Evolutionary conservation across 2,329 filamentous ascomycete species (phyloP).

Genomic region (Xylariaceae sp.): DNA sequence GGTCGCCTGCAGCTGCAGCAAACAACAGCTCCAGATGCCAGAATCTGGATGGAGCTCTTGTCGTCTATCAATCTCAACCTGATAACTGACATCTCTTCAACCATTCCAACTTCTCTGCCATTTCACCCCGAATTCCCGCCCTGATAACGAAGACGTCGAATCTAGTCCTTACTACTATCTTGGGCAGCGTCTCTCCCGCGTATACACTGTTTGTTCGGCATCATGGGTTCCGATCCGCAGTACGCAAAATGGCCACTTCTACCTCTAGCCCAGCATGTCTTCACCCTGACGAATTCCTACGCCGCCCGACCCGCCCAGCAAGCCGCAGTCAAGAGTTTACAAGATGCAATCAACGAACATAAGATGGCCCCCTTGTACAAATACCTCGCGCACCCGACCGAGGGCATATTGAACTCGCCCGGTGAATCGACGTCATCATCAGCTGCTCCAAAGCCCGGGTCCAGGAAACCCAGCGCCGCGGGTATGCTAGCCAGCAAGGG

Average conservation of each 20-base stretch:
- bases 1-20: conserved; percentile 29
- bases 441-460: conserved; percentile 57
- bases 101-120: background rate
- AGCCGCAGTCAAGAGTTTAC: conserved; percentile 70
- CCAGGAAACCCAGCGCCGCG: conserved; percentile 70
- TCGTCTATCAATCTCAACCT: conserved; percentile 1
- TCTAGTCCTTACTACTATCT: background rate
- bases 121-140: background rate
- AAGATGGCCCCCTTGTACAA: conserved; percentile 89
- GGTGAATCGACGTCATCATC: conserved; percentile 63
- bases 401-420: conserved; percentile 77
- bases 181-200: background rate
- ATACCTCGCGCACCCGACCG: conserved; percentile 78
- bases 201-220: conserved; percentile 30
- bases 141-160: background rate
- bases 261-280: conserved; percentile 81
- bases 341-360: conserved; percentile 80
- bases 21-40: conserved; percentile 12
- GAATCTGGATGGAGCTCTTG: background rate
- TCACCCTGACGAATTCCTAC: conserved; percentile 81
- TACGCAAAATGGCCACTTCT: conserved; percentile 85
- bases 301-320: conserved; percentile 69
- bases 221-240: conserved; percentile 80
- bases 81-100: background rate
- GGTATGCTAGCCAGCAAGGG: conserved; percentile 77